Evolutionary conservation across 2,329 filamentous ascomycete species (phyloP).

Genomic region (Lachnum nothofagi): DNA sequence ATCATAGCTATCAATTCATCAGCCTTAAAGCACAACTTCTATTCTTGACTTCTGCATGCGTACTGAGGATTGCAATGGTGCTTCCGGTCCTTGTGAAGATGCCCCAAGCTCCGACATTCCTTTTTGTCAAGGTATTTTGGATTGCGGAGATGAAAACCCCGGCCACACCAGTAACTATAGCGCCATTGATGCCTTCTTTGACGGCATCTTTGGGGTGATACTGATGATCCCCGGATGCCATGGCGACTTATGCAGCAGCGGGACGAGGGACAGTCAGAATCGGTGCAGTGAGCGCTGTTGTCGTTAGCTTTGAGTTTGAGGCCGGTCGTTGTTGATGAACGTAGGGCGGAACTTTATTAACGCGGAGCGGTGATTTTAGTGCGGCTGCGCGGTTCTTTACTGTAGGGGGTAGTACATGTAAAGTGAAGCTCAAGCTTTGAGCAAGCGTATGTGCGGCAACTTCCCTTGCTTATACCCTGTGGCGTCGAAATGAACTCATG

Average conservation of each 20-base stretch:
- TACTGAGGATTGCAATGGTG: constrained; percentile 64
- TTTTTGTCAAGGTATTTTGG: constrained; percentile 79
- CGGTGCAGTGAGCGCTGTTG: neutral
- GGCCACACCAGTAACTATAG: constrained; percentile 57
- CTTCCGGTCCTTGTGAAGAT: constrained; percentile 75
- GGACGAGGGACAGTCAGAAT: neutral
- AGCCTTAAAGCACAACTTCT: too few relatives aligned
- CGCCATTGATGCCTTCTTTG: constrained; percentile 58
- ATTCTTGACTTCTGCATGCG: constrained; percentile 11
- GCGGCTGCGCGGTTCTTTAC: too few relatives aligned
- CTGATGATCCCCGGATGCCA: constrained; percentile 45
- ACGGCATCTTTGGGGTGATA: constrained; percentile 76
- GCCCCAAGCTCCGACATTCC: constrained; percentile 75
- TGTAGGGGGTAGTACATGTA: too few relatives aligned
- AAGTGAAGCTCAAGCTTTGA: too few relatives aligned
- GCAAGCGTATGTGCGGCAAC: too few relatives aligned
- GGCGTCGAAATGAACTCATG: too few relatives aligned
- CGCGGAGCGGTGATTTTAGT: too few relatives aligned
- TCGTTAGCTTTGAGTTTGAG: constrained; percentile 23
- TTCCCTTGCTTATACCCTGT: too few relatives aligned
- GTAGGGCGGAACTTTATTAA: too few relatives aligned
- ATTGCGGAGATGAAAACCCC: constrained; percentile 72
- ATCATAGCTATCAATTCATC: constrained; percentile 50
- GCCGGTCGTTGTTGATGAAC: neutral
- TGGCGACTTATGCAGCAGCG: constrained; percentile 34